These are phyloP conservation scores for Butyriboletus loyo DNA, from an alignment of 768 basidiomycete species.

Conservation along the genomic window DNA sequence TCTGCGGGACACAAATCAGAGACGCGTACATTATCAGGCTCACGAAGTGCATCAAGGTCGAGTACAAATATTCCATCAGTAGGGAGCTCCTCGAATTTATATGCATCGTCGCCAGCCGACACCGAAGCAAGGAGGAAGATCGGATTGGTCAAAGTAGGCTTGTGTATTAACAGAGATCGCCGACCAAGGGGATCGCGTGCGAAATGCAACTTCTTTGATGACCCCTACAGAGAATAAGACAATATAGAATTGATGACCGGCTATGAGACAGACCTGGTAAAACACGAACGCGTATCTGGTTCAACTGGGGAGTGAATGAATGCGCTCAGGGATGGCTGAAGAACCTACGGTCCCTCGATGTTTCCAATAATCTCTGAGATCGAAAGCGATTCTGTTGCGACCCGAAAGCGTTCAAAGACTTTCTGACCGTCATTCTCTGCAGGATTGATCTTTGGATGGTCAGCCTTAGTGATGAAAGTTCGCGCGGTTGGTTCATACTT, in stretches of 20 bases:
- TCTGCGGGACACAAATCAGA: not conserved
- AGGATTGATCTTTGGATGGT: constrained; percentile 44
- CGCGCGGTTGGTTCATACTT: constrained; percentile 41
- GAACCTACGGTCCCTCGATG: constrained; percentile 80
- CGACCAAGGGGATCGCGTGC: constrained; percentile 83
- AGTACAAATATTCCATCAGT: constrained; percentile 57
- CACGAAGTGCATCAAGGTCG: constrained; percentile 36
- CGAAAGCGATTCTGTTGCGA: constrained; percentile 30
- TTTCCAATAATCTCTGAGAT: constrained; percentile 50
- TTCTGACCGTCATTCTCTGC: constrained; percentile 74
- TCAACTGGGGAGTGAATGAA: not conserved
- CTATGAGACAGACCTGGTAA: constrained; percentile 56
- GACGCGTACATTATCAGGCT: constrained; percentile 25
- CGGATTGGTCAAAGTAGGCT: constrained; percentile 46
- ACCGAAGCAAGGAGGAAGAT: constrained; percentile 66
- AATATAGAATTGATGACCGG: not conserved
- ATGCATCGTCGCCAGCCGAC: constrained; percentile 48
- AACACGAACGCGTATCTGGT: constrained; percentile 77
- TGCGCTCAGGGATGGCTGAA: not conserved
- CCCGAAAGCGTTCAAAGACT: constrained; percentile 37
- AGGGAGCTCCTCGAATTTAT: constrained; percentile 57
- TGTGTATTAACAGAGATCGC: constrained; percentile 76
- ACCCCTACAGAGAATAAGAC: constrained; percentile 33
- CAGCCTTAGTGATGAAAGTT: not conserved
- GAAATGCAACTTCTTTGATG: constrained; percentile 56